Evolutionary conservation across 768 basidiomycete species (phyloP), one percentile per base, ranked within the genome.

Genomic region (Podaxis mareebaensis): DNA sequence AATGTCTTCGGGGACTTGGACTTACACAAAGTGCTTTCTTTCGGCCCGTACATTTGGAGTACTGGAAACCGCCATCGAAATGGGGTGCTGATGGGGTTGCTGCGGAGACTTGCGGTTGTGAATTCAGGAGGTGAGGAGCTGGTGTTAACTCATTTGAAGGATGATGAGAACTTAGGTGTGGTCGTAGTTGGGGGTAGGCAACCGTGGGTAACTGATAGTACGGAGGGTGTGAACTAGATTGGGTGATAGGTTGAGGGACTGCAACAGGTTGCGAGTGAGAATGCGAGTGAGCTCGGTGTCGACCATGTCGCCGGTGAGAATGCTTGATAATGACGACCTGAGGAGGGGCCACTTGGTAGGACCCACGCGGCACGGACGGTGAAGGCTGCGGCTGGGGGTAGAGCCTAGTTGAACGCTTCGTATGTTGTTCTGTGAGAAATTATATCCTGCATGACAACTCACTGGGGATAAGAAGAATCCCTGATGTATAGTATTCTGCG

Each of bases 11-110:
- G 22, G 53, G 44, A 12, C 24, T 26, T 24, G 52, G 22, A 74
- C 91, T 68, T 73, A 93, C 92, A 66, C 90, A 90, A 12, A 97
- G 77, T 0, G 93, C 95, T 74, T 91, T 95, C 75, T 87, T 86
- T 63, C 77, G 79, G 7, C 92, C 91, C 0, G 81, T 90, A 72
- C 94, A 95, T 63, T 86, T 88, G 2, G 92, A 93, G 70, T 91
- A 92, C 65, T 86, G 84, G 74, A 90, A 90, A 6, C 63, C 51
- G 28, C 70, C 61, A 24, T 72, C 66, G 10, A 71, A 73, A 76
- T 53, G 74, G 69, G 49, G 49, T 51, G 36, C 60, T 54, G 61
- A 42, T 60, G 54, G 65, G 52, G 55, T 56, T 24, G 64, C 53
- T 53, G 58, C 33, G 44, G 60, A 12, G 42, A 61, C 48, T 33